A percentile compares a stretch with the other conserved stretches of the same genome.
Conservation (phyloP, 192 early-diverging fungal species). For the Backusella tarrabulga region DNA sequence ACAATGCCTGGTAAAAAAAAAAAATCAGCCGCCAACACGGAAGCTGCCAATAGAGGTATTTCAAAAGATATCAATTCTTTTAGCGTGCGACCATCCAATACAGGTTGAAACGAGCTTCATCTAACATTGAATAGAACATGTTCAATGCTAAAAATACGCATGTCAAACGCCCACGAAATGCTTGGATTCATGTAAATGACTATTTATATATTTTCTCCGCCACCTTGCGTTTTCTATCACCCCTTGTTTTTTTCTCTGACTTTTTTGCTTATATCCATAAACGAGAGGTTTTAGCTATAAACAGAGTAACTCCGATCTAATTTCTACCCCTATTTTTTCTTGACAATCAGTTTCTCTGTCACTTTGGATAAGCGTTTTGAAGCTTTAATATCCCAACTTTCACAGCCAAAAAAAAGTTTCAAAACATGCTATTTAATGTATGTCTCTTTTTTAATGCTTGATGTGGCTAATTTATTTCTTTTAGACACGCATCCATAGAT, state of each 20-base stretch:
- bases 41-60: neutral
- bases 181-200: constrained; percentile 33
- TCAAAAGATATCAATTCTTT: neutral
- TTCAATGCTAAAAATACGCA: constrained; percentile 30
- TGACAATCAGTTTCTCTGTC: constrained; percentile 27
- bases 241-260: neutral
- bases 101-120: neutral
- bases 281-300: neutral
- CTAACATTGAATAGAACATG: constrained; percentile 12
- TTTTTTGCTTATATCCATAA: neutral
- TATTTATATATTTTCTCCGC: constrained; percentile 4
- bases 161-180: constrained; percentile 35
- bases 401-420: constrained; percentile 27
- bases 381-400: constrained; percentile 28
- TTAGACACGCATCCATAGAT: constrained; percentile 26
- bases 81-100: neutral
- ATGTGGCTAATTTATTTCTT: neutral
- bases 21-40: neutral
- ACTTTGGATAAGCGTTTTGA: constrained; percentile 32
- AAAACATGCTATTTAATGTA: constrained; percentile 9
- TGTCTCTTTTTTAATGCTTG: neutral
- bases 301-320: neutral
- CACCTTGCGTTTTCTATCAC: neutral
- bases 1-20: neutral
- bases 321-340: constrained; percentile 4